These are phyloP conservation scores for Balakata baccata DNA, from an alignment of 345 rosid species.

Conservation along the genomic window DNA sequence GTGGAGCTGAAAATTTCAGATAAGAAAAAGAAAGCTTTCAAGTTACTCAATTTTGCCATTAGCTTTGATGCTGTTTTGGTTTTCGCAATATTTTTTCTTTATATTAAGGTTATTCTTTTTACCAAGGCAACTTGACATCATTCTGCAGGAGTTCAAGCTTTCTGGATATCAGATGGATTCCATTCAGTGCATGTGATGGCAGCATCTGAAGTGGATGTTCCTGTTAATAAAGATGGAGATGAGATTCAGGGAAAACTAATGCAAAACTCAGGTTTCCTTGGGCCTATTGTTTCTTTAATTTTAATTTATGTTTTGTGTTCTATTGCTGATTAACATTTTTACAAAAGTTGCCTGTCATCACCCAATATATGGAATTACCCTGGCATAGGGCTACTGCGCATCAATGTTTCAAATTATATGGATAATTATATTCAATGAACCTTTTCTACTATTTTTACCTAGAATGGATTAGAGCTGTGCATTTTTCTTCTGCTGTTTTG, in stretches of 20 bases:
- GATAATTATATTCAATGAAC: neutral
- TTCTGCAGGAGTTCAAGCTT: constrained; percentile 54
- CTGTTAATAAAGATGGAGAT: constrained; percentile 37
- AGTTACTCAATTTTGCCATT: neutral
- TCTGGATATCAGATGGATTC: constrained; percentile 69
- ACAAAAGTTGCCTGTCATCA: too few species aligned
- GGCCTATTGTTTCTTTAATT: neutral
- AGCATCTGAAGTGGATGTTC: constrained; percentile 39
- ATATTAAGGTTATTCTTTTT: neutral
- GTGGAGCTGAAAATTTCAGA: neutral
- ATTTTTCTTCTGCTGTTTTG: neutral
- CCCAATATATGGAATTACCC: neutral
- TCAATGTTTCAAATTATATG: neutral
- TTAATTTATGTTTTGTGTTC: neutral
- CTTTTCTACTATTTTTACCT: neutral
- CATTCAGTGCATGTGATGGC: constrained; percentile 51
- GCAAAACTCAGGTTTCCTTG: constrained; percentile 45
- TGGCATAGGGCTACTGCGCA: neutral
- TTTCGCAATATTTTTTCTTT: neutral
- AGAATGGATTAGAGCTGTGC: neutral
- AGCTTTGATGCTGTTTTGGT: neutral
- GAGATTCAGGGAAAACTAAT: constrained; percentile 36
- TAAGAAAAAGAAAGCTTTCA: neutral
- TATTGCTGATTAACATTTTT: neutral
- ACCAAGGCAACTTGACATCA: constrained; percentile 18